Evolutionary conservation across 2,329 filamentous ascomycete species (phyloP).

Genomic region (Apiospora aurea): DNA sequence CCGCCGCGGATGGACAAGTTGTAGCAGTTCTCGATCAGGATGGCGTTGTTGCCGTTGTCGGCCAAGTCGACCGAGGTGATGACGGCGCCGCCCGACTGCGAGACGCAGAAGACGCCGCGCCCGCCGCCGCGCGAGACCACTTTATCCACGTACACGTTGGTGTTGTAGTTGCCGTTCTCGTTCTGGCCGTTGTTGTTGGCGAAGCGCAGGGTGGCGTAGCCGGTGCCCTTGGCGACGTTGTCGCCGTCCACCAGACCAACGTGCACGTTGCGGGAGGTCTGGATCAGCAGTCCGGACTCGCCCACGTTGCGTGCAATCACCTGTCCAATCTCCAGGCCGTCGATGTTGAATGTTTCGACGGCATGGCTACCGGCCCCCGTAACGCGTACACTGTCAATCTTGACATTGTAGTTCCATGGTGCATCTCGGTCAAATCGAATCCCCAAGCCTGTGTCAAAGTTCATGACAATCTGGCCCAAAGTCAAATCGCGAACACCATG

Average conservation of each 20-base stretch:
- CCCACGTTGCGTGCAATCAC: constrained; percentile 62
- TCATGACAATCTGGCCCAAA: constrained; percentile 61
- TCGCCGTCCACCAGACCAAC: constrained; percentile 63
- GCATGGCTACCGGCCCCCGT: constrained; percentile 62
- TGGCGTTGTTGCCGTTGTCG: constrained; percentile 61
- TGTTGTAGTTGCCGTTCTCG: constrained; percentile 55
- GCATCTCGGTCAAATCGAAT: constrained; percentile 65
- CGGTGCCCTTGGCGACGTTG: constrained; percentile 59
- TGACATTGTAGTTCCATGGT: constrained; percentile 59
- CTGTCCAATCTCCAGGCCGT: constrained; percentile 57
- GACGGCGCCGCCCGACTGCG: constrained; percentile 59
- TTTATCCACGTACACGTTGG: constrained; percentile 60
- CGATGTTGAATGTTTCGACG: constrained; percentile 67
- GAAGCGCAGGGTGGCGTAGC: constrained; percentile 64
- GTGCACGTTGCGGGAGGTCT: constrained; percentile 58
- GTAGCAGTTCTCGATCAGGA: constrained; percentile 68
- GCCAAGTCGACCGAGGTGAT: constrained; percentile 58
- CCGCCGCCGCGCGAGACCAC: constrained; percentile 64
- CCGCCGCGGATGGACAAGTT: constrained; percentile 58
- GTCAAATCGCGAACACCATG: constrained; percentile 56
- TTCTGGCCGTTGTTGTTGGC: constrained; percentile 63
- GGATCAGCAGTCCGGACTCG: constrained; percentile 63
- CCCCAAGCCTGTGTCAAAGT: constrained; percentile 60
- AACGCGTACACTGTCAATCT: constrained; percentile 59
- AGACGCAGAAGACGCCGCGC: constrained; percentile 65